phyloP scores from a whole-genome alignment of 1,284 basidiomycete genomes.

The Amylostereum chailletii region DNA sequence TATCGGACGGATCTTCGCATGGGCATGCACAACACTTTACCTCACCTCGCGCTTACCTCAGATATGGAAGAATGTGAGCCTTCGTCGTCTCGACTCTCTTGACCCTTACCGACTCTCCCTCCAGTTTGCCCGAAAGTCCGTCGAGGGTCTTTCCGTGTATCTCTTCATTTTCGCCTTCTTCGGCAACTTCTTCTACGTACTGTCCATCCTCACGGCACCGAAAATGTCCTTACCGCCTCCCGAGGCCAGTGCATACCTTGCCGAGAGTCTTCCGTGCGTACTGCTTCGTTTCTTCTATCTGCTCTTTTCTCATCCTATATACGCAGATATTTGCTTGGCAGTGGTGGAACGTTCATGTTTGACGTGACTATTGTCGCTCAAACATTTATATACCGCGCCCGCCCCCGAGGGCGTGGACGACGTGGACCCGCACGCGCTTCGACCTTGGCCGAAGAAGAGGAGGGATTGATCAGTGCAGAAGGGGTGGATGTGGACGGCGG shows the following conservation, averaged over 20 bases:
- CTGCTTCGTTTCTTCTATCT: conserved; percentile 3
- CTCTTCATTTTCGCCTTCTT: conserved; percentile 88
- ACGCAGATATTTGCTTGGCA: conserved; percentile 74
- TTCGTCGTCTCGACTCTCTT: background rate
- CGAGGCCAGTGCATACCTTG: conserved; percentile 49
- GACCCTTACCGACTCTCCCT: background rate
- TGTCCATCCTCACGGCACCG: conserved; percentile 71
- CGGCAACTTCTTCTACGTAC: conserved; percentile 85
- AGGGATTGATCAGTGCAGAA: conserved; percentile 9
- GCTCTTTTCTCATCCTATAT: conserved; percentile 5
- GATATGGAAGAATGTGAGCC: conserved; percentile 93
- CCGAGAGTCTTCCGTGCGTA: conserved; percentile 70
- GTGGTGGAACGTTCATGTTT: conserved; percentile 83
- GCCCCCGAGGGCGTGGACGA: conserved; percentile 3
- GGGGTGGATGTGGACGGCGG: conserved; percentile 1
- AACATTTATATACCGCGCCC: conserved; percentile 35
- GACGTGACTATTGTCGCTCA: conserved; percentile 80
- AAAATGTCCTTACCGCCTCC: conserved; percentile 43
- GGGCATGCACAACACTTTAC: conserved; percentile 87
- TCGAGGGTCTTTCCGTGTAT: conserved; percentile 90
- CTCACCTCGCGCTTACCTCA: conserved; percentile 88
- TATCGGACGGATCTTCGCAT: conserved; percentile 84
- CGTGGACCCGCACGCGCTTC: conserved; percentile 5
- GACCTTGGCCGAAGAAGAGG: conserved; percentile 10
- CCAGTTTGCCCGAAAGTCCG: conserved; percentile 84